Evolutionary conservation across 768 basidiomycete genomes (phyloP).

Genomic region (Strobilomyces echinocephalus): DNA sequence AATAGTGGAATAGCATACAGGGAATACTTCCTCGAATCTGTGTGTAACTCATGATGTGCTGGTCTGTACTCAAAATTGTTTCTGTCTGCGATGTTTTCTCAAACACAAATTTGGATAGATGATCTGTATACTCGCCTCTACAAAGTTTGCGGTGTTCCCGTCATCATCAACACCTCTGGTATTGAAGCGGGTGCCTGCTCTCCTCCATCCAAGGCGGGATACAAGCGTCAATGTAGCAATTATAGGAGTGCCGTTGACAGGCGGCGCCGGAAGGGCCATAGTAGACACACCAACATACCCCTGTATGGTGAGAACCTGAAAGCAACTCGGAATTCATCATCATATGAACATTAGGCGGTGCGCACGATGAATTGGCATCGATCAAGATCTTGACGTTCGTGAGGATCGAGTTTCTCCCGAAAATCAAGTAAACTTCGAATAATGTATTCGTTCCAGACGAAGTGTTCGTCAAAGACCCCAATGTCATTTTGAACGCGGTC

Average conservation of each 20-base stretch:
- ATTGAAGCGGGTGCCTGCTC: slow-evolving; percentile 96
- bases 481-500: slow-evolving; percentile 42
- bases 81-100: slow-evolving; percentile 62
- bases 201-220: slow-evolving; percentile 86
- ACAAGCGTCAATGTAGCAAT: slow-evolving; percentile 77
- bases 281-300: slow-evolving; percentile 86
- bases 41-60: slow-evolving; percentile 85
- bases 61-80: slow-evolving; percentile 80
- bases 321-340: slow-evolving; percentile 6
- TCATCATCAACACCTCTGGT: slow-evolving; percentile 95
- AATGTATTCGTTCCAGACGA: slow-evolving; percentile 95
- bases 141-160: slow-evolving; percentile 93
- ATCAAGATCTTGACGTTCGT: slow-evolving; percentile 74
- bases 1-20: slow-evolving; percentile 45
- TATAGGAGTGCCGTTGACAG: slow-evolving; percentile 65
- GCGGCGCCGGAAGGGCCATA: slow-evolving; percentile 71
- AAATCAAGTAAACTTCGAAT: slow-evolving; percentile 85
- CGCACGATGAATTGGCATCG: slow-evolving; percentile 79
- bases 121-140: slow-evolving; percentile 57
- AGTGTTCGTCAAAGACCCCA: slow-evolving; percentile 72
- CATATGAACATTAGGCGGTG: slow-evolving; percentile 16
- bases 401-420: slow-evolving; percentile 65
- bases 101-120: slow-evolving; percentile 2
- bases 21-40: slow-evolving; percentile 96
- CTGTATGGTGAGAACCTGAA: slow-evolving; percentile 84